Conservation (phyloP, 129 eudicot genomes). For the Logfia minima region DNA sequence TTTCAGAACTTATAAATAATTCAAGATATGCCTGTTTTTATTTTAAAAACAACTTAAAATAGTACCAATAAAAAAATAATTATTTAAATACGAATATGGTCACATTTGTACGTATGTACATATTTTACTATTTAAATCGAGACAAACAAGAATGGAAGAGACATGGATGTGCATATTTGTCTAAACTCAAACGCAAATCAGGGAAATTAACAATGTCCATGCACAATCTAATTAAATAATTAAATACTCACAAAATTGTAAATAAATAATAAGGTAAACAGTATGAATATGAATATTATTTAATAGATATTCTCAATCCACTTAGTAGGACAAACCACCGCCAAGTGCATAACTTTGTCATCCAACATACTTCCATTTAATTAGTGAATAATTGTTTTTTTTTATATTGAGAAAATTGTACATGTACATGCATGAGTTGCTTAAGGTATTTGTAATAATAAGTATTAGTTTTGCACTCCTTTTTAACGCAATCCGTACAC, state of each 20-base stretch:
- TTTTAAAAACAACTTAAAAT: background rate
- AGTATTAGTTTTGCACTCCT: no score
- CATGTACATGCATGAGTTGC: background rate
- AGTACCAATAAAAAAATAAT: background rate
- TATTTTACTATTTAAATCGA: constrained; percentile 7
- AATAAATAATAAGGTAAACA: no score
- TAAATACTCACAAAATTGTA: background rate
- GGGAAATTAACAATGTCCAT: background rate
- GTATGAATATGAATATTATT: no score
- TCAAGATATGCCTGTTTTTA: no score
- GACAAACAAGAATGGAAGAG: constrained; percentile 24
- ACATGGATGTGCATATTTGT: constrained; percentile 13
- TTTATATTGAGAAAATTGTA: background rate
- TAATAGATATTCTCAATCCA: background rate
- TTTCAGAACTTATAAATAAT: background rate
- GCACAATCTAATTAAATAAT: background rate
- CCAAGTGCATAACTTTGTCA: background rate
- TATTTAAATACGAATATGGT: background rate
- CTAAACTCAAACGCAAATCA: constrained; percentile 32
- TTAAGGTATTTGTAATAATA: no score
- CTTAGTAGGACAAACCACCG: constrained; percentile 26
- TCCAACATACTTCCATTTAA: background rate
- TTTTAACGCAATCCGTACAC: no score
- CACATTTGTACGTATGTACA: background rate
- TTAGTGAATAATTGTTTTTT: background rate